These are phyloP conservation scores for Brassica incana DNA, from an alignment of 345 rosid species.

Conservation along the genomic window DNA sequence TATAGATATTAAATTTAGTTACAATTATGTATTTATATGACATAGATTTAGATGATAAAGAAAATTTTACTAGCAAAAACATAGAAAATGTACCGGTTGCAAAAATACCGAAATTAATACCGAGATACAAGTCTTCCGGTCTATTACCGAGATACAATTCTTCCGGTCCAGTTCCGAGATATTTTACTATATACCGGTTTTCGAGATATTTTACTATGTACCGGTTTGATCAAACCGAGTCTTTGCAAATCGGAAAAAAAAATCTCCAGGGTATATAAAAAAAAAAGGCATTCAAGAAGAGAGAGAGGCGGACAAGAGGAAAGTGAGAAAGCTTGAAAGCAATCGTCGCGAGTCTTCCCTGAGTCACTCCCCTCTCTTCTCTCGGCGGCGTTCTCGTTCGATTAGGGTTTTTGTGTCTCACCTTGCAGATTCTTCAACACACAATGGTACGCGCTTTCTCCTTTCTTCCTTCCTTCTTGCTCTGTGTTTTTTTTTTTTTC, in stretches of 20 bases:
- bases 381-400: constrained; percentile 14
- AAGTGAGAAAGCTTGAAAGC: constrained; percentile 24
- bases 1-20: neutral
- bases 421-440: constrained; percentile 2
- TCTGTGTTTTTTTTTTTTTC: neutral
- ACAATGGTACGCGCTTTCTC: constrained; percentile 35
- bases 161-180: neutral
- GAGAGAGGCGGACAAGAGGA: constrained; percentile 30
- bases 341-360: constrained; percentile 28
- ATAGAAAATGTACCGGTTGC: too few relatives aligned
- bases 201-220: too few relatives aligned
- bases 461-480: neutral
- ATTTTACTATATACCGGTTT: too few relatives aligned
- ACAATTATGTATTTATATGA: neutral
- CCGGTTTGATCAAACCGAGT: neutral
- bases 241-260: neutral
- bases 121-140: too few relatives aligned
- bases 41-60: neutral
- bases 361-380: constrained; percentile 27
- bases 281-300: constrained; percentile 7
- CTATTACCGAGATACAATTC: neutral
- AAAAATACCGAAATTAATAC: too few relatives aligned
- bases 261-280: neutral
- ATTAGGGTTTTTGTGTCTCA: constrained; percentile 22
- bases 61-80: neutral